These are phyloP conservation scores for Dictyostelium firmibasis DNA, from an alignment of 78 protist genomes.

Conservation along the genomic window DNA sequence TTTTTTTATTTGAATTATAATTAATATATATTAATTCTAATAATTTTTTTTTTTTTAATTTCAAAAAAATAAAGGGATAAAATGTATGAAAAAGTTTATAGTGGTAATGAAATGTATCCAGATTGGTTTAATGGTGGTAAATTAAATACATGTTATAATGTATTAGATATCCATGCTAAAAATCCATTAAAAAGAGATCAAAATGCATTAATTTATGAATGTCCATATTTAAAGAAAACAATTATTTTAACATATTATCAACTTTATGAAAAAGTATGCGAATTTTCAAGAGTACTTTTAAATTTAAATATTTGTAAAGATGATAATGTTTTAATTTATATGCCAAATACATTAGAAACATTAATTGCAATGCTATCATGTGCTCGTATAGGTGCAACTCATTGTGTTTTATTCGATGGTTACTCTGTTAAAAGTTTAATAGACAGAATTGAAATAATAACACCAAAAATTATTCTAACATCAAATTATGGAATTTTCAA, in stretches of 20 bases:
- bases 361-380: conserved; percentile 94
- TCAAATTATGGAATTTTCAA: conserved; percentile 58
- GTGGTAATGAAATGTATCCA: neutral
- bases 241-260: neutral
- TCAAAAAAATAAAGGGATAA: conserved; percentile 34
- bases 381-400: conserved; percentile 94
- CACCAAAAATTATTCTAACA: conserved; percentile 74
- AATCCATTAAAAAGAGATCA: neutral
- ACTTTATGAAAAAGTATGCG: conserved; percentile 64
- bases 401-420: neutral
- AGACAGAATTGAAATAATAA: conserved; percentile 64
- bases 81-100: neutral
- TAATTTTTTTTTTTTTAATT: neutral
- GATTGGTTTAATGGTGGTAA: conserved; percentile 89
- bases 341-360: conserved; percentile 89
- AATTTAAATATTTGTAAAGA: conserved; percentile 82
- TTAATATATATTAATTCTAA: no score
- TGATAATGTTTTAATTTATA: conserved; percentile 91
- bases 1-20: no score
- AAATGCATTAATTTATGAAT: conserved; percentile 38
- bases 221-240: neutral
- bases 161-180: conserved; percentile 61
- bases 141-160: conserved; percentile 83
- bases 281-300: conserved; percentile 87
- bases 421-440: conserved; percentile 31